These are phyloP conservation scores for Pestalotiopsis sp. DNA, from an alignment of 2,329 filamentous ascomycete species.

Conservation along the genomic window DNA sequence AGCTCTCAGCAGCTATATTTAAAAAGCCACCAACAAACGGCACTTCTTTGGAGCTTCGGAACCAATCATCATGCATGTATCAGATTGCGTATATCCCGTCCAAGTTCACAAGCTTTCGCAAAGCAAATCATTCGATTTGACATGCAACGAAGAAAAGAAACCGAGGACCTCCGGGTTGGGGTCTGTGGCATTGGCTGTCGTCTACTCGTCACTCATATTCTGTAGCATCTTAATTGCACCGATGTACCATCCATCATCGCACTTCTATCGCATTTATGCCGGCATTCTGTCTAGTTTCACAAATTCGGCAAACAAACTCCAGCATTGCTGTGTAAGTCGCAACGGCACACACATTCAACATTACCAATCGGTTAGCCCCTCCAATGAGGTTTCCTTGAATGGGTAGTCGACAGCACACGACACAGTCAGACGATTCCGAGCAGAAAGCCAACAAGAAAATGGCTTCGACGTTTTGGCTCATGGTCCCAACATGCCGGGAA, in stretches of 20 bases:
- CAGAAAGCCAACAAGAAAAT: not conserved
- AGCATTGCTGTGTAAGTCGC: no score
- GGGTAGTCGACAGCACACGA: not conserved
- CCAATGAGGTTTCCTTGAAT: no score
- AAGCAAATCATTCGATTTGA: not conserved
- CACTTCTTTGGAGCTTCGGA: not conserved
- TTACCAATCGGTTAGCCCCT: no score
- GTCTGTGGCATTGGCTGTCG: not conserved
- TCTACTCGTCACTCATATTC: not conserved
- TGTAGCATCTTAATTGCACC: not conserved
- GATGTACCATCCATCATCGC: no score
- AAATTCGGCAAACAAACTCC: no score
- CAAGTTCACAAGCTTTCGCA: not conserved
- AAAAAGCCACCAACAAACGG: not conserved
- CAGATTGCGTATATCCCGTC: not conserved
- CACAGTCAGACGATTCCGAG: not conserved
- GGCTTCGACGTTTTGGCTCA: not conserved
- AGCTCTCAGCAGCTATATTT: not conserved
- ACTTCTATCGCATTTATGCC: no score
- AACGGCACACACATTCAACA: no score
- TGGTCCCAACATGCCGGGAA: not conserved
- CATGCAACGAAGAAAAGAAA: not conserved
- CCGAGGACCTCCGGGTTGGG: not conserved
- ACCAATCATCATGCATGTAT: not conserved
- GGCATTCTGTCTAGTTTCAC: no score